Base-by-base conservation (phyloP, 306 rosid species). In the Quercus ilex region DNA sequence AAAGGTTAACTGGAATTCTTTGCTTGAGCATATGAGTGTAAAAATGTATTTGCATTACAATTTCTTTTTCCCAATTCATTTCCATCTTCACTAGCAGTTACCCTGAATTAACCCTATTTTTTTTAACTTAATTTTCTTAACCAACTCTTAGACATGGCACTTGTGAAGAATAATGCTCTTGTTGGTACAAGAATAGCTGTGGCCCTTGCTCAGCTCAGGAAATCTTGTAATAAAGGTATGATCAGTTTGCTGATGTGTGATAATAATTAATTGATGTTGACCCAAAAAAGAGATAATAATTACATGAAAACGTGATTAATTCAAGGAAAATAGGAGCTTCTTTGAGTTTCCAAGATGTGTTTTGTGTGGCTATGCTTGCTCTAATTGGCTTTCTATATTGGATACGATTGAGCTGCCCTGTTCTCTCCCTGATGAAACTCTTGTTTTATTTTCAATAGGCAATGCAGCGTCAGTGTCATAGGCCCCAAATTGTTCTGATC, bases 101-200 rank as follows among this genome's bases (percentile, higher is more conserved):
- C 41, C 26, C 20, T 20, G 23, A 46, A 23, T 5, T 38, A 41
- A 71, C 35, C 14, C 63, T 78, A 23, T 23, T 62, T 69, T 21
- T 26, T 30, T 20, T 41, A 23, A 13, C 52, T 43, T 73, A 58
- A 58, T 2, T 84, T 77, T 69, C 93, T 84, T 89, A 85, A 87
- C 88, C 80, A 60, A 46, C 30, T 73, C 30, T 74, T 86, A 94
- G 98, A 94, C 86, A 91, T 94, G 86, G 98, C 97, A 68, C 92
- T 92, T 79, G 97, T 94, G 86, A 94, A 94, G 93, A 94, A 94
- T 82, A 94, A 94, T 86, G 97, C 97, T 71, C 84, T 56, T 74
- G 75, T 89, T 49, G 98, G 97, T 51, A 86, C 98, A 74, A 75
- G 86, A 81, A 88, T 94, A 79, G 85, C 95, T 23, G 92, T 83